phyloP scores from a whole-genome alignment of 305 asterid genomes.

The Fraxinus floribunda region DNA sequence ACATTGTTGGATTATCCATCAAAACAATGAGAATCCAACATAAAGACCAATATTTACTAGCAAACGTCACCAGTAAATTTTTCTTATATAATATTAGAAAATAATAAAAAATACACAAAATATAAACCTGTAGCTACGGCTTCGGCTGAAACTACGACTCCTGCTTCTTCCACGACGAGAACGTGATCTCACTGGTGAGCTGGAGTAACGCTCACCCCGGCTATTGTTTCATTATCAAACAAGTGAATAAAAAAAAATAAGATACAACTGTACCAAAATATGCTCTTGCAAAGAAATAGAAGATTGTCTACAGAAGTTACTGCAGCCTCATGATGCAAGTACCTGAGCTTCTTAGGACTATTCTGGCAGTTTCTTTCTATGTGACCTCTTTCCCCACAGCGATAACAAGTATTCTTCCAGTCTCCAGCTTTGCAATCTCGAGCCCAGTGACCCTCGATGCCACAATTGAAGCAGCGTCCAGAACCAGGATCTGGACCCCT shows the following conservation, averaged over 20 bases:
- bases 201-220: slow-evolving; percentile 54
- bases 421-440: slow-evolving; percentile 79
- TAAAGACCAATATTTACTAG: not conserved
- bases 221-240: slow-evolving; percentile 17
- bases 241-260: not conserved
- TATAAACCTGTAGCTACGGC: slow-evolving; percentile 55
- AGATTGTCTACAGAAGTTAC: slow-evolving; percentile 3
- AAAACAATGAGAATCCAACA: not conserved
- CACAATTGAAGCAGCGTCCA: slow-evolving; percentile 79
- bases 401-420: slow-evolving; percentile 78
- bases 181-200: slow-evolving; percentile 48
- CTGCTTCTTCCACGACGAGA: slow-evolving; percentile 58
- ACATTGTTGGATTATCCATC: not conserved
- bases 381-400: slow-evolving; percentile 79
- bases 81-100: not conserved
- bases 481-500: slow-evolving; percentile 73
- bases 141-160: slow-evolving; percentile 55
- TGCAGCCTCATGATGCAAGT: not conserved
- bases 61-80: not conserved
- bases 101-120: not conserved
- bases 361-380: slow-evolving; percentile 62
- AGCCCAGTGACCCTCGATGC: slow-evolving; percentile 81
- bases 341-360: slow-evolving; percentile 63
- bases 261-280: not conserved
- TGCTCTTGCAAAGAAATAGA: not conserved